phyloP scores from a whole-genome alignment of 1,139 yeast genomes.

The Pneumocystis jirovecii region DNA sequence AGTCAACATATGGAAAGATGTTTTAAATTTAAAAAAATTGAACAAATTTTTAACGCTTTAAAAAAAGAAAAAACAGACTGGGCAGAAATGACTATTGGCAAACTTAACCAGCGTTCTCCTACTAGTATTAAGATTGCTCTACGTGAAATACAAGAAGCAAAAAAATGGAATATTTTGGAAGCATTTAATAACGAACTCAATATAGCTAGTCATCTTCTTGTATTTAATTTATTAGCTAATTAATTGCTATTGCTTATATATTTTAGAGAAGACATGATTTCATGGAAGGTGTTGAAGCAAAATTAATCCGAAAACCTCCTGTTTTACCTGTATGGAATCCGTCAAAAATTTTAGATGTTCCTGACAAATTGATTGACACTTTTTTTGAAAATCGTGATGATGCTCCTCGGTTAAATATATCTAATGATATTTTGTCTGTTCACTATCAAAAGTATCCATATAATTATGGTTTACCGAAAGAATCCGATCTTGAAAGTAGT shows the following conservation, averaged over 20 bases:
- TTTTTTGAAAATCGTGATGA: background rate
- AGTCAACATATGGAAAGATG: slow-evolving; percentile 22
- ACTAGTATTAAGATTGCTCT: slow-evolving; percentile 65
- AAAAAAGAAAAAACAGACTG: slow-evolving; percentile 42
- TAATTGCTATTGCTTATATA: slow-evolving; percentile 18
- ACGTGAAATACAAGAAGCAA: slow-evolving; percentile 52
- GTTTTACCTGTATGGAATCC: background rate
- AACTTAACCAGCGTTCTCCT: slow-evolving; percentile 49
- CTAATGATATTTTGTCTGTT: background rate
- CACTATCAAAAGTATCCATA: background rate
- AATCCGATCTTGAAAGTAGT: background rate
- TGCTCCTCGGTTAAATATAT: background rate
- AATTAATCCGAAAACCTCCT: slow-evolving; percentile 31
- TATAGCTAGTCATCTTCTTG: slow-evolving; percentile 42
- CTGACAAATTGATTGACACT: background rate
- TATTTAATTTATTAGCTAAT: background rate
- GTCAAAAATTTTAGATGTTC: background rate
- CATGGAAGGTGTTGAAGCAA: slow-evolving; percentile 60
- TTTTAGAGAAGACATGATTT: slow-evolving; percentile 52
- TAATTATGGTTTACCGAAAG: background rate
- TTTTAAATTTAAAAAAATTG: slow-evolving; percentile 46
- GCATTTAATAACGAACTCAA: slow-evolving; percentile 62
- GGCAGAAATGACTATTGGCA: slow-evolving; percentile 45
- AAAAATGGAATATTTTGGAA: slow-evolving; percentile 41
- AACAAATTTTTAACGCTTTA: slow-evolving; percentile 46